A percentile compares a stretch with the other conserved stretches of the same genome.
Conservation (phyloP, 176 grass and related monocot genomes). For the Ensete glaucum region DNA sequence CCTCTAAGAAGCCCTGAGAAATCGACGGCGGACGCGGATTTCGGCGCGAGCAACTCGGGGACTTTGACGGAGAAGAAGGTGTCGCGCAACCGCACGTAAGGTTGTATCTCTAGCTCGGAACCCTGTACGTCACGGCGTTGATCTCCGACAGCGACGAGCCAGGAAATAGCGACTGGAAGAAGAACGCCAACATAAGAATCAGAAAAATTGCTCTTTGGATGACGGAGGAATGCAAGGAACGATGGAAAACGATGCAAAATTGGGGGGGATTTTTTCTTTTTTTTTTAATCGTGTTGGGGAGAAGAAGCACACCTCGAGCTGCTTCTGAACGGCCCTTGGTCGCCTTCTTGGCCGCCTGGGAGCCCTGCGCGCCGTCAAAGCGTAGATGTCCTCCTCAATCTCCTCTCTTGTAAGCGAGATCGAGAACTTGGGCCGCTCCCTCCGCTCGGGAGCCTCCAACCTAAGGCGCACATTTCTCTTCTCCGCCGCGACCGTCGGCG, state of each 20-base stretch:
- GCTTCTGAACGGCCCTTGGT: constrained; percentile 55
- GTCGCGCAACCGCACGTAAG: background rate
- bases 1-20: too few relatives aligned
- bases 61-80: background rate
- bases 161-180: background rate
- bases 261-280: background rate
- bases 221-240: background rate
- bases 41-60: too few relatives aligned
- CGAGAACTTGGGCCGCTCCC: constrained; percentile 54
- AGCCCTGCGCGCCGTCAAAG: constrained; percentile 58
- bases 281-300: background rate
- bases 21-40: too few relatives aligned
- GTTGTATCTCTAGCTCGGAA: background rate
- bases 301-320: constrained; percentile 66
- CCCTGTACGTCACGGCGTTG: background rate
- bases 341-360: constrained; percentile 59
- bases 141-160: background rate
- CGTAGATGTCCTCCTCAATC: constrained; percentile 91
- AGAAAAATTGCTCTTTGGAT: background rate
- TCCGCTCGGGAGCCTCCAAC: constrained; percentile 9
- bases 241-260: background rate
- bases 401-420: constrained; percentile 59
- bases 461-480: constrained; percentile 25
- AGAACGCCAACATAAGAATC: background rate
- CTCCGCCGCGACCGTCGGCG: constrained; percentile 22